A percentile compares a stretch with the other conserved stretches of the same genome.
phyloP scores from a whole-genome alignment of 2,329 filamentous ascomycete genomes.

The Diaporthe caulivora region DNA sequence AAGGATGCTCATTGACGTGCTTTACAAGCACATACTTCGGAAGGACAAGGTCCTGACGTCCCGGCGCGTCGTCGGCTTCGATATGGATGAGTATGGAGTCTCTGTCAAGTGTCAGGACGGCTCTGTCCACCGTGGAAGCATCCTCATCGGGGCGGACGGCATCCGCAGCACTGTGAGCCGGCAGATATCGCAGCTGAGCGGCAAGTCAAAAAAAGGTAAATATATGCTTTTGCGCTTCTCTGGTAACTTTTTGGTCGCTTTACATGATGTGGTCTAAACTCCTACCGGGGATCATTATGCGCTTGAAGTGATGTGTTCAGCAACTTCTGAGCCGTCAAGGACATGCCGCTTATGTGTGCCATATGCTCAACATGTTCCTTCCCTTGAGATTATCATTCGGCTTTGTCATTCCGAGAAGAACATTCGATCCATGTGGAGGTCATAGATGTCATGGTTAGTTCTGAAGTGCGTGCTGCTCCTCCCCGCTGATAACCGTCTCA shows the following conservation, averaged over 20 bases:
- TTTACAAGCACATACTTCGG: slow-evolving; percentile 50
- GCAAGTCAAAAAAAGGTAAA: slow-evolving; percentile 6
- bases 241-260: not conserved
- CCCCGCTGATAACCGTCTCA: not conserved
- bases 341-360: not conserved
- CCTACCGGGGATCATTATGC: not conserved
- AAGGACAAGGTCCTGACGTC: slow-evolving; percentile 50
- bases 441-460: not conserved
- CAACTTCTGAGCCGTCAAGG: not conserved
- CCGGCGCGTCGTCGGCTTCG: slow-evolving; percentile 47
- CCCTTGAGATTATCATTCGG: not conserved
- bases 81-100: slow-evolving; percentile 20
- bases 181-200: slow-evolving; percentile 41
- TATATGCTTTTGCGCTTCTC: not conserved
- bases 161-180: slow-evolving; percentile 35
- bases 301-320: not conserved
- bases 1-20: slow-evolving; percentile 48
- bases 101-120: slow-evolving; percentile 37
- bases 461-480: not conserved
- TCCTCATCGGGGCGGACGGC: slow-evolving; percentile 41
- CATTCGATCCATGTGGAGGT: not conserved
- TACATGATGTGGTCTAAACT: not conserved
- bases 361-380: not conserved
- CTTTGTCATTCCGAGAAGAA: not conserved
- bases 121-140: slow-evolving; percentile 36